Percentiles rank a stretch among this genome's conserved stretches.
phyloP scores from a whole-genome alignment of 2,329 filamentous ascomycete genomes.

The Westerdykella ornata region DNA sequence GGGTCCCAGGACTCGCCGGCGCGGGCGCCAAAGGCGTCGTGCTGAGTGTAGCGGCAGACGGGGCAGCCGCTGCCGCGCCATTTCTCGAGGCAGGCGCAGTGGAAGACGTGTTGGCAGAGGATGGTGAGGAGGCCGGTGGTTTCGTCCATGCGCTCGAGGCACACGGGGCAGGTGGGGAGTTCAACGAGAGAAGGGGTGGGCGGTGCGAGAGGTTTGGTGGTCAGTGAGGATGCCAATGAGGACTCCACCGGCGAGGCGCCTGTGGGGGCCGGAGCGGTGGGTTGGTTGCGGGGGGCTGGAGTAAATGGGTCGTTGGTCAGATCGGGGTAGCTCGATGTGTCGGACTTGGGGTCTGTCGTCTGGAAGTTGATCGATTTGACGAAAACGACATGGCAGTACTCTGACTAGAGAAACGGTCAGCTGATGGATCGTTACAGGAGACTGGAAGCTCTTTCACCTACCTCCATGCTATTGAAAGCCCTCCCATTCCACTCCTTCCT shows the following conservation, averaged over 20 bases:
- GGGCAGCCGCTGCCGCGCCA: conserved; percentile 94
- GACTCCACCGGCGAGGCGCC: conserved; percentile 31
- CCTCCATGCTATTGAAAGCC: conserved; percentile 86
- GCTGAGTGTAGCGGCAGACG: conserved; percentile 83
- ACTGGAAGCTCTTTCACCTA: conserved; percentile 36
- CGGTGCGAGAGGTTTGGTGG: conserved; percentile 59
- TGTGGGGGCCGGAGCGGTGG: conserved; percentile 31
- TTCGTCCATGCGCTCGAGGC: conserved; percentile 96
- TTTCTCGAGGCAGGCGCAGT: conserved; percentile 91
- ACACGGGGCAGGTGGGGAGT: conserved; percentile 91
- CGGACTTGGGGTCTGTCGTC: conserved; percentile 46
- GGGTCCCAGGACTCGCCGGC: conserved; percentile 35
- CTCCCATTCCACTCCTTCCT: conserved; percentile 85
- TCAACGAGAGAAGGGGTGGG: conserved; percentile 80
- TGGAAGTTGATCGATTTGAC: conserved; percentile 87
- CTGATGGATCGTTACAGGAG: not conserved
- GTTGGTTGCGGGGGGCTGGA: conserved; percentile 42
- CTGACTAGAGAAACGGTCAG: conserved; percentile 53
- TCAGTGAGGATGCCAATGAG: conserved; percentile 42
- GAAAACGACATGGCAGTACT: conserved; percentile 92
- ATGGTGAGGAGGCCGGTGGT: conserved; percentile 93
- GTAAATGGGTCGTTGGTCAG: conserved; percentile 60
- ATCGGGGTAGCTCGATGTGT: conserved; percentile 51
- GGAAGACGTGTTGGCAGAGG: conserved; percentile 94
- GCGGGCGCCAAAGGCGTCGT: conserved; percentile 39